phyloP scores from a whole-genome alignment of 768 basidiomycete genomes.

The Rhodotorula diobovata region DNA sequence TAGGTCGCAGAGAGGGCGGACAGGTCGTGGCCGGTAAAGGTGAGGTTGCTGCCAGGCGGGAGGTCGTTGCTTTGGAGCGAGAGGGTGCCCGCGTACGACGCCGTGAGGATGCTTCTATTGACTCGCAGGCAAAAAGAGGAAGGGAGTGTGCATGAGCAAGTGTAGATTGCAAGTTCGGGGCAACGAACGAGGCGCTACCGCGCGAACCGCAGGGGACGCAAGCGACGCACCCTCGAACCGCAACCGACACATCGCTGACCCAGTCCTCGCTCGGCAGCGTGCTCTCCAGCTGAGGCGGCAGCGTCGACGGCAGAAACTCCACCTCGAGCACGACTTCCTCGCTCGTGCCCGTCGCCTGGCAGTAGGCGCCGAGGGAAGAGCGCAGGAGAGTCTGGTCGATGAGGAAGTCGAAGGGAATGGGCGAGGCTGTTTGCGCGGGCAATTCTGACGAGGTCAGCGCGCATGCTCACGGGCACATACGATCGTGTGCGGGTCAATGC shows the following conservation, averaged over 20 bases:
- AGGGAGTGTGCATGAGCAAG: conserved; percentile 2
- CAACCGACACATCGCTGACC: conserved; percentile 65
- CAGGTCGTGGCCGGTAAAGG: conserved; percentile 57
- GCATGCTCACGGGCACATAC: not conserved
- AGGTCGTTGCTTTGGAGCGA: conserved; percentile 64
- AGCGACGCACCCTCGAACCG: conserved; percentile 22
- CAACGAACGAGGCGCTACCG: not conserved
- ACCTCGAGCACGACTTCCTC: conserved; percentile 90
- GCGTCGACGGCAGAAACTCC: conserved; percentile 82
- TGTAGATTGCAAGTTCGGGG: not conserved
- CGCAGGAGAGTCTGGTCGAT: conserved; percentile 59
- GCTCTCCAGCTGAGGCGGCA: conserved; percentile 77
- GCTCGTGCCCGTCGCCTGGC: conserved; percentile 59
- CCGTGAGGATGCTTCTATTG: conserved; percentile 53
- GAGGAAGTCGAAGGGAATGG: conserved; percentile 89
- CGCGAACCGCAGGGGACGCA: conserved; percentile 7
- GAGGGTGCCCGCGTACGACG: conserved; percentile 73
- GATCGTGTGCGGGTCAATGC: not conserved
- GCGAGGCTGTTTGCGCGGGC: conserved; percentile 45
- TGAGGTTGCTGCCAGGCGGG: conserved; percentile 56
- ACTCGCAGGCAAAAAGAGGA: not conserved
- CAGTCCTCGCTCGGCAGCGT: conserved; percentile 85
- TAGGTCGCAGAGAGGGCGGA: conserved; percentile 65
- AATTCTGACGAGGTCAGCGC: no score
- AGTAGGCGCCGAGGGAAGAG: conserved; percentile 58